phyloP scores from a whole-genome alignment of 495 filamentous ascomycete species.

The Lasiosphaeria hispida region DNA sequence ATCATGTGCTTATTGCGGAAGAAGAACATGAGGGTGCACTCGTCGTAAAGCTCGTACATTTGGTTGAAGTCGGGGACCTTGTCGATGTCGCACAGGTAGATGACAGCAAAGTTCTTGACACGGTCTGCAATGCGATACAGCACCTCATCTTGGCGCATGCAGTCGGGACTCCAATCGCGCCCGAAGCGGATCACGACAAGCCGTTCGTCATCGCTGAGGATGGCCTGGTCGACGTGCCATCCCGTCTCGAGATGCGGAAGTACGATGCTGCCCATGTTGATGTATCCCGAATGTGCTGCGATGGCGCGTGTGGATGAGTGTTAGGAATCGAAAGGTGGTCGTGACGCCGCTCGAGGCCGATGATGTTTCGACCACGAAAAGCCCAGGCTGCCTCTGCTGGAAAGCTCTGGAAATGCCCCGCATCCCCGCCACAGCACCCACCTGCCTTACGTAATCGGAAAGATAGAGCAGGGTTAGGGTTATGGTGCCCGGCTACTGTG shows the following conservation, averaged over 20 bases:
- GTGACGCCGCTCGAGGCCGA: too few species aligned
- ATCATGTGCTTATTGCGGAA: conserved; percentile 99
- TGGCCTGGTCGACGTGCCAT: conserved; percentile 87
- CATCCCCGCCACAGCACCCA: too few species aligned
- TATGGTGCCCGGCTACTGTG: too few species aligned
- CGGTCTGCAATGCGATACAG: conserved; percentile 85
- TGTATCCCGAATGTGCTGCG: neutral
- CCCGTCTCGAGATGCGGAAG: conserved; percentile 89
- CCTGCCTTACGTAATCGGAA: too few species aligned
- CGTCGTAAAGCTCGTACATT: conserved; percentile 82
- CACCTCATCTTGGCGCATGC: conserved; percentile 93
- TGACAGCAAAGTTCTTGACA: conserved; percentile 88
- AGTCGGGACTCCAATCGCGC: conserved; percentile 69
- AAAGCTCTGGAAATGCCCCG: too few species aligned
- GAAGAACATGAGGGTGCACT: conserved; percentile 74
- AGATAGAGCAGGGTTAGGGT: too few species aligned
- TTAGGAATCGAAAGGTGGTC: too few species aligned
- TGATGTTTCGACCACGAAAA: too few species aligned
- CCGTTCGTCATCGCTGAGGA: conserved; percentile 73
- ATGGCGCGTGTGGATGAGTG: neutral
- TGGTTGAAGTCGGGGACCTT: conserved; percentile 95
- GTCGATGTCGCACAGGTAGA: conserved; percentile 96
- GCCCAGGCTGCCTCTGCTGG: too few species aligned
- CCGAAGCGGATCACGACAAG: conserved; percentile 96
- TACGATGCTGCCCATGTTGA: conserved; percentile 81